Conservation (phyloP, 2,329 filamentous ascomycete genomes). For the Penicillium hesseltinei region DNA sequence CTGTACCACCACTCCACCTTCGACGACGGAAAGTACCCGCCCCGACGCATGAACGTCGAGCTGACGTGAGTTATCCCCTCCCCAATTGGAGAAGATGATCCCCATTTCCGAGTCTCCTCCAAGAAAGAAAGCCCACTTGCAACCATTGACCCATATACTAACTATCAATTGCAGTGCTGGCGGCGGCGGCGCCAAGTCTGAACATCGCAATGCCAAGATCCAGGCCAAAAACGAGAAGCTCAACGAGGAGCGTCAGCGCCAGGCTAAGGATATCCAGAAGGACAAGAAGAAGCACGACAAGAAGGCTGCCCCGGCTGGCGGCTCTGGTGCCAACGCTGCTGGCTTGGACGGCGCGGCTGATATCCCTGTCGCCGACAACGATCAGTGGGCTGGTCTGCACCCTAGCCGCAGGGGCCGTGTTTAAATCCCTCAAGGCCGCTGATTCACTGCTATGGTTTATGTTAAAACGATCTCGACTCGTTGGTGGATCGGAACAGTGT, state of each 20-base stretch:
- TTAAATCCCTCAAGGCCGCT: slow-evolving; percentile 8
- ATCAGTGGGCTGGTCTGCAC: slow-evolving; percentile 41
- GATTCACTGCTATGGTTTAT: background rate
- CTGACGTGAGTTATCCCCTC: slow-evolving; percentile 64
- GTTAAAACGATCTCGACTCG: background rate
- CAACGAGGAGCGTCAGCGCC: slow-evolving; percentile 62
- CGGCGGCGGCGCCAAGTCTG: slow-evolving; percentile 70
- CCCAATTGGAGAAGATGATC: background rate
- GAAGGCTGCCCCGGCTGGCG: slow-evolving; percentile 19
- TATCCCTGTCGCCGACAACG: slow-evolving; percentile 10
- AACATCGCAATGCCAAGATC: slow-evolving; percentile 72
- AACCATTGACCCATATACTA: background rate
- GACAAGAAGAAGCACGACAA: slow-evolving; percentile 39
- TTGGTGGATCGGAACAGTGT: background rate
- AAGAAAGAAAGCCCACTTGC: background rate
- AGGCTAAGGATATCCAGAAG: slow-evolving; percentile 50
- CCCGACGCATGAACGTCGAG: slow-evolving; percentile 87
- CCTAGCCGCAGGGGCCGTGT: slow-evolving; percentile 45
- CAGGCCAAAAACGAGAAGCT: slow-evolving; percentile 82
- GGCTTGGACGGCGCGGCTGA: slow-evolving; percentile 11
- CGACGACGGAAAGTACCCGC: slow-evolving; percentile 52
- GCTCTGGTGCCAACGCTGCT: slow-evolving; percentile 26
- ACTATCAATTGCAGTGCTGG: slow-evolving; percentile 60
- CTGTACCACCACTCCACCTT: slow-evolving; percentile 86
- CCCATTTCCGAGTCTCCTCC: background rate